Evolutionary conservation across 1,139 yeast species (phyloP).

Genomic region (Taiozyma sp.): DNA sequence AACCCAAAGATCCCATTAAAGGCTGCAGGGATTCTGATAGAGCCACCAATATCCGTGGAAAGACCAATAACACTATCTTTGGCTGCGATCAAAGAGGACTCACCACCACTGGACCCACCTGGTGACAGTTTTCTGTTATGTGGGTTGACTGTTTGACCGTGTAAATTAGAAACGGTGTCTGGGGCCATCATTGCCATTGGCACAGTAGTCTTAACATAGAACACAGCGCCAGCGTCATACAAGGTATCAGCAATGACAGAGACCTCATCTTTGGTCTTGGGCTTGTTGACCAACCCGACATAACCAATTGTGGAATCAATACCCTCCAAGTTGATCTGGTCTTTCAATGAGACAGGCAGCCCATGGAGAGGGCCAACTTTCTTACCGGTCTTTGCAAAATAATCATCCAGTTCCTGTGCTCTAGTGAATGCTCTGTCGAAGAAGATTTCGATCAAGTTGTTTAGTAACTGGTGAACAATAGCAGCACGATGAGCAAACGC

Average conservation of each 20-base stretch:
- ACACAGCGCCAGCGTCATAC: conserved; percentile 45
- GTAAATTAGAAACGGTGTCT: conserved; percentile 39
- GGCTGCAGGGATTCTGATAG: conserved; percentile 52
- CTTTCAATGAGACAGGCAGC: conserved; percentile 57
- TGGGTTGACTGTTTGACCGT: conserved; percentile 42
- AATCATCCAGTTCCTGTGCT: conserved; percentile 42
- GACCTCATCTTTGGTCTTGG: conserved; percentile 29
- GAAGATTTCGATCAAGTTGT: conserved; percentile 38
- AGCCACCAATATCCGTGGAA: conserved; percentile 65
- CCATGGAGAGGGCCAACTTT: conserved; percentile 59
- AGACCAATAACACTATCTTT: conserved; percentile 46
- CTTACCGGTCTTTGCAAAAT: conserved; percentile 30
- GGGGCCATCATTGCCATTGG: conserved; percentile 50
- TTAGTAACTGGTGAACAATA: conserved; percentile 41
- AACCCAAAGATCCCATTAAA: conserved; percentile 50
- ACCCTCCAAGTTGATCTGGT: conserved; percentile 44
- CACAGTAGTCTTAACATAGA: conserved; percentile 47
- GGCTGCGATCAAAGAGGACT: conserved; percentile 45
- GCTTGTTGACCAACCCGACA: conserved; percentile 32
- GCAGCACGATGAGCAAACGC: conserved; percentile 38
- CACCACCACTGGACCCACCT: conserved; percentile 58
- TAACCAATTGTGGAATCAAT: conserved; percentile 41
- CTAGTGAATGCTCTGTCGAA: conserved; percentile 33
- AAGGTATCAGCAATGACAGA: conserved; percentile 40
- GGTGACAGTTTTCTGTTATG: conserved; percentile 35